Conservation (phyloP, 495 filamentous ascomycete genomes). For the Xylaria longipes region DNA sequence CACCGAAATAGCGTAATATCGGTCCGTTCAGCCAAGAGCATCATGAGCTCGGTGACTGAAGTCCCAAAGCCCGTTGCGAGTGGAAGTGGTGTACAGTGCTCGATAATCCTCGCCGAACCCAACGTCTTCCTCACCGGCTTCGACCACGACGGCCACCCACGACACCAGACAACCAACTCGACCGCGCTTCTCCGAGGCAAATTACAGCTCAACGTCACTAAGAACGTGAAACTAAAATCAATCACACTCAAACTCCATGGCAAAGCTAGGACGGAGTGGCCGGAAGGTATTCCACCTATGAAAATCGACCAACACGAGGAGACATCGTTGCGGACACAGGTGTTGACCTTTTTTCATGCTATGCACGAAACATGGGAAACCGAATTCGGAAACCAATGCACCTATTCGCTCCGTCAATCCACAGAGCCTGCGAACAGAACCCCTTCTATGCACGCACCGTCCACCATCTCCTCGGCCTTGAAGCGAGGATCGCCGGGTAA, state of each 20-base stretch:
- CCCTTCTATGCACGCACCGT: constrained; percentile 25
- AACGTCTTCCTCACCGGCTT: constrained; percentile 90
- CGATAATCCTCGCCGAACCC: constrained; percentile 83
- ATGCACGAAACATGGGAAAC: constrained; percentile 61
- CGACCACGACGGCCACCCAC: constrained; percentile 74
- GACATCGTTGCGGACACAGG: constrained; percentile 76
- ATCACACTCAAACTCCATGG: constrained; percentile 86
- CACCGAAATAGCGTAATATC: constrained; percentile 54
- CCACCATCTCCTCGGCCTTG: constrained; percentile 35
- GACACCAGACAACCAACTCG: constrained; percentile 59
- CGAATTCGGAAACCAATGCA: constrained; percentile 67
- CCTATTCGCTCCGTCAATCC: constrained; percentile 45
- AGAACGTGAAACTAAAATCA: constrained; percentile 94
- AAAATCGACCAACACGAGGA: constrained; percentile 85
- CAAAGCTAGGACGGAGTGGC: constrained; percentile 91
- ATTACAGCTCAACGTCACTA: constrained; percentile 81
- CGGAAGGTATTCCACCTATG: constrained; percentile 92
- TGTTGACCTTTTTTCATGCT: constrained; percentile 83
- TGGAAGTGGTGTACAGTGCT: constrained; percentile 74
- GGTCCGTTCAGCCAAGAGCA: constrained; percentile 50
- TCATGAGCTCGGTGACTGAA: constrained; percentile 52
- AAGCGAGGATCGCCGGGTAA: constrained; percentile 36
- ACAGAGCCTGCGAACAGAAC: constrained; percentile 25
- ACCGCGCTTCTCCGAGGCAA: constrained; percentile 88
- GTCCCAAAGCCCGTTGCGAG: constrained; percentile 73